phyloP scores from a whole-genome alignment of 2,329 filamentous ascomycete species.

The Aspergillus fischeri region DNA sequence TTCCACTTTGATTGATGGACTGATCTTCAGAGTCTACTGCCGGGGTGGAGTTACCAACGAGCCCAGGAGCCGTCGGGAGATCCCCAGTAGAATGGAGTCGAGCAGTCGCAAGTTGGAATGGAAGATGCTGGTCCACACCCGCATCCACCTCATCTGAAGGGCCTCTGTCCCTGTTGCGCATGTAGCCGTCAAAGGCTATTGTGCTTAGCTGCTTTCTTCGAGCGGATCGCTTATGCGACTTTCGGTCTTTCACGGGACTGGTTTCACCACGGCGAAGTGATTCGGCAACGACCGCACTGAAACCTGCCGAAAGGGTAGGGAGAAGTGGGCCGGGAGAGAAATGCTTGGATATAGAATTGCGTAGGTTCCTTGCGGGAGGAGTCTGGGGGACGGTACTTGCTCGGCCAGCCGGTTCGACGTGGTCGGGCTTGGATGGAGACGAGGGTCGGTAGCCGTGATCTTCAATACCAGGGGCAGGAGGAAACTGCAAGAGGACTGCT shows the following conservation, averaged over 20 bases:
- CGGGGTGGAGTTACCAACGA: conserved; percentile 20
- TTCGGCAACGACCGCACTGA: conserved; percentile 63
- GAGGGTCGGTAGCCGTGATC: conserved; percentile 16
- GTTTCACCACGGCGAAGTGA: conserved; percentile 56
- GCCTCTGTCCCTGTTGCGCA: conserved; percentile 16
- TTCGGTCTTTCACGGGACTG: conserved; percentile 32
- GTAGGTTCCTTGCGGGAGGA: conserved; percentile 33
- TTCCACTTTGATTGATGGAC: conserved; percentile 6
- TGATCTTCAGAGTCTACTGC: conserved; percentile 15
- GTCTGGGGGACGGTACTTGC: conserved; percentile 31
- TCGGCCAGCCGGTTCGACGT: conserved; percentile 19
- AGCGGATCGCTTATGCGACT: conserved; percentile 20
- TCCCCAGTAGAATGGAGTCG: conserved; percentile 26
- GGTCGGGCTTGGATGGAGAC: conserved; percentile 15
- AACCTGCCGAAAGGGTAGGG: conserved; percentile 56
- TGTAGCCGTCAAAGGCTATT: conserved; percentile 17
- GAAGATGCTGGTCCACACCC: conserved; percentile 10
- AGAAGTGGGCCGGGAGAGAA: conserved; percentile 58
- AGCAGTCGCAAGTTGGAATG: conserved; percentile 20
- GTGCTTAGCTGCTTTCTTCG: conserved; percentile 28
- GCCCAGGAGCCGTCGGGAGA: conserved; percentile 15
- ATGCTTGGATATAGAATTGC: conserved; percentile 47
- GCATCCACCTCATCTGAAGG: conserved; percentile 18
- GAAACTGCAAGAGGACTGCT: conserved; percentile 36
- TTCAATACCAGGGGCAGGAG: conserved; percentile 34